Base-by-base conservation (phyloP, 108 stramenopile species). In the Cyclotella atomus region DNA sequence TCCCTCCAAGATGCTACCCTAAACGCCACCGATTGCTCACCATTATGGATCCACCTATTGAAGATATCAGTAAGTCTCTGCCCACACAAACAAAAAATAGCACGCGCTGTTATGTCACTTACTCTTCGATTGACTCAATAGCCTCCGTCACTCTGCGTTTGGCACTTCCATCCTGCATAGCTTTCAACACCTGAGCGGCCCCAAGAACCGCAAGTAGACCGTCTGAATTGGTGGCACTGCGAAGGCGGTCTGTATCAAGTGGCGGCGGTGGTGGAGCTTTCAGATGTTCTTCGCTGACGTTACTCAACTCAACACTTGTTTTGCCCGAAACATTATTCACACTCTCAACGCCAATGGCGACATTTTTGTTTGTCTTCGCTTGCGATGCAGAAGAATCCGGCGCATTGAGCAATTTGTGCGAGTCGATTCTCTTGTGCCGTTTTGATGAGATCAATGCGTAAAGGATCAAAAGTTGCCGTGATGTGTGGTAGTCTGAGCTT, bases 21-120 rank as follows among this genome's bases (percentile, higher is more conserved):
- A 75, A 94, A 96, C n/a, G 94, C 94, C 59, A 95, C 89, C 2
- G 86, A 88, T 61, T 91, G 87, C 69, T 95, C 90, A 9, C 91
- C 91, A 45, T 90, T 81, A 75, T 89, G 85, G 24, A 91, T 83
- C 94, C 94, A 95, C 21, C 64, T 65, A 23, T 61, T 10, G 0
- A 2, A 57, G 30, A 29, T 23, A 29, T 34, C 57, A 59, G 71
- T 77, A 84, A 19, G 43, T n/a, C n/a, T n/a, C n/a, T n/a, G n/a
- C n/a, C n/a, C n/a, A n/a, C n/a, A n/a, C n/a, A n/a, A n/a, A n/a
- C n/a, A n/a, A n/a, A n/a, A n/a, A n/a, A n/a, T n/a, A 64, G 20
- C 9, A 20, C 54, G 41, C 52, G 15, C 66, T 47, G n/a, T 9
- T 28, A 30, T 23, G 38, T 24, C n/a, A 85, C 87, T 81, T 66